Evolutionary conservation across 441 rosid species (phyloP), one percentile per base, ranked within the genome.

Genomic region (Populus hybrid): DNA sequence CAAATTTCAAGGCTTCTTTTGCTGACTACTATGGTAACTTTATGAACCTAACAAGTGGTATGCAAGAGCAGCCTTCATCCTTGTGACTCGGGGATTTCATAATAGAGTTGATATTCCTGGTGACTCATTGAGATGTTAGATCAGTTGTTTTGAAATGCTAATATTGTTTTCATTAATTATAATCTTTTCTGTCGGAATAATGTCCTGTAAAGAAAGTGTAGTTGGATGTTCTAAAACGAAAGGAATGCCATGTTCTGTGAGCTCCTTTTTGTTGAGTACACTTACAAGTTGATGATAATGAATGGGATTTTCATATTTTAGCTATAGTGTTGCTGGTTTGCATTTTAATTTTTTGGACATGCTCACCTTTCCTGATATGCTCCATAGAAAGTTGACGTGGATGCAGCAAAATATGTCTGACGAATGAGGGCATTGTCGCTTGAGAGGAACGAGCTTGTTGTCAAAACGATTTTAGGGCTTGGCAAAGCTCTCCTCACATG

Each of bases 91-190:
- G 79, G 80, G 83, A 78, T 71, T 82, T 83, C 70, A 79, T 64
- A 21, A 3, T 67, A 64, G 63, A 77, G 81, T 57, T 75, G 70
- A 79, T 75, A 79, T 57, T 84, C 81, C 84, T n/a, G 12, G 68
- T 42, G 38, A 72, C 71, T 73, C 72, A 57, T 63, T 40, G 42
- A 42, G 82, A 70, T 83, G 84, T 69, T 74, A 70, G 82, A 75
- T 87, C 67, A 82, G 80, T 74, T 76, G 84, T 76, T 79, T 73
- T 82, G 73, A 78, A 80, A 65, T 83, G 79, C 76, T 82, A 84
- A 81, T 84, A 80, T 86, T 82, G 75, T 79, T 82, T 70, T 65
- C 71, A 66, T 61, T 50, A 61, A 71, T 82, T 76, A 75, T 77
- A 73, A 73, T 79, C 83, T 76, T 19, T 75, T 36, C 69, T 71